Base-by-base conservation (phyloP, 257 asterid species). In the Sherardia arvensis region DNA sequence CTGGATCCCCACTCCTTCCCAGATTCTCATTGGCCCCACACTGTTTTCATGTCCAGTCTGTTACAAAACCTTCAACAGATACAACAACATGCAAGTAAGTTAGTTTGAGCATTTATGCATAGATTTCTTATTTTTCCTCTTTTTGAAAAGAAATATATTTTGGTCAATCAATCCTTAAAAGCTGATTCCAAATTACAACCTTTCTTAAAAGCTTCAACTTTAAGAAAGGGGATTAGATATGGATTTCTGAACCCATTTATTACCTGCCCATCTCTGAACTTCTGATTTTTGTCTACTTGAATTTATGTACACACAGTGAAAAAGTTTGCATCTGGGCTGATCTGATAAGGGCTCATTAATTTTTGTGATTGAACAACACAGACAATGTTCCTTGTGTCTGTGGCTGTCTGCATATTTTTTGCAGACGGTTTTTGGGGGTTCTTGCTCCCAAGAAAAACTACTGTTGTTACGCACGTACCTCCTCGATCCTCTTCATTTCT, bases 1-100 rank as follows among this genome's bases (percentile, higher is more conserved):
- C 66, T 90, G 97, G 97, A 90, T 90, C 62, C 97, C 97, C 6
- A 87, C 95, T 8, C 95, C 95, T 47, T 87, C 97, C 25, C 97
- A 90, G 85, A 90, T 90, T 82, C 97, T 90, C 32, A 85, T 87
- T 55, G 97, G 97, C 17, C 97, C 97, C 58, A 90, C 95, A 0
- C 97, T 85, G 79, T 90, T 90, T 63, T 82, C 97, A 3, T 90
- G 97, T 67, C 94, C 97, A 14, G 90, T 90, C 77, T 90, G 97
- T 75, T 81, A 38, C 81, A 90, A 90, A 68, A 80, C 96, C 61
- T 90, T 90, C 87, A 90, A 90, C 48, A 81, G 97, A 80, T 90
- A 90, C 87, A 90, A 87, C 55, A 90, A 90, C 96, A 87, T 90
- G 97, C 97, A 90, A 88, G 97, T 90, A 64, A 78, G 72, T 65